Conservation (phyloP, 163 green algal species). For the Chlamydomonas reinhardtii region DNA sequence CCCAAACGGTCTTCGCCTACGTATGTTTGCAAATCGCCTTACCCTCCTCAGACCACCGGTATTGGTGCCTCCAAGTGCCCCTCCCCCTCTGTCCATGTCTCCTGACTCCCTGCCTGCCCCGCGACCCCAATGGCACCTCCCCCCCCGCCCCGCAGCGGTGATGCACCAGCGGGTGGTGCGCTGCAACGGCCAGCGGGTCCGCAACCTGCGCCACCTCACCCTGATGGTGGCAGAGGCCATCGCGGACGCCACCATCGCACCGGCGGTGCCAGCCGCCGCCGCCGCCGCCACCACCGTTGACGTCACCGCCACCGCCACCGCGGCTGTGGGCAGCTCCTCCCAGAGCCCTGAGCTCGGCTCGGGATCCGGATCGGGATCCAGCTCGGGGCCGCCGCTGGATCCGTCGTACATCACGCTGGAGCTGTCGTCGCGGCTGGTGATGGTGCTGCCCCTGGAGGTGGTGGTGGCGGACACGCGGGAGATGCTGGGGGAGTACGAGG, state of each 20-base stretch:
- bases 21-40: no score
- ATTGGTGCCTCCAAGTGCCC: no score
- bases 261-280: no score
- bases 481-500: conserved; percentile 43
- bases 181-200: conserved; percentile 33
- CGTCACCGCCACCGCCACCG: no score
- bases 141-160: not conserved
- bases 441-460: conserved; percentile 29
- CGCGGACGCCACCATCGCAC: not conserved
- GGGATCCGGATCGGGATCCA: not conserved
- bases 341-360: not conserved
- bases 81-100: no score
- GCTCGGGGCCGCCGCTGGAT: conserved; percentile 5
- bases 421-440: conserved; percentile 32
- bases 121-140: not conserved
- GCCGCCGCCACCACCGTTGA: no score
- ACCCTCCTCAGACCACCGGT: no score
- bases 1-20: no score
- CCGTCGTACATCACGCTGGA: conserved; percentile 18
- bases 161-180: conserved; percentile 45
- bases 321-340: no score
- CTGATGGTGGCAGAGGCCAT: conserved; percentile 10
- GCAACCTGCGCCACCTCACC: conserved; percentile 9
- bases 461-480: conserved; percentile 3
- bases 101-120: not conserved